These are phyloP conservation scores for Neurospora discreta DNA, from an alignment of 495 filamentous ascomycete species.

Conservation along the genomic window DNA sequence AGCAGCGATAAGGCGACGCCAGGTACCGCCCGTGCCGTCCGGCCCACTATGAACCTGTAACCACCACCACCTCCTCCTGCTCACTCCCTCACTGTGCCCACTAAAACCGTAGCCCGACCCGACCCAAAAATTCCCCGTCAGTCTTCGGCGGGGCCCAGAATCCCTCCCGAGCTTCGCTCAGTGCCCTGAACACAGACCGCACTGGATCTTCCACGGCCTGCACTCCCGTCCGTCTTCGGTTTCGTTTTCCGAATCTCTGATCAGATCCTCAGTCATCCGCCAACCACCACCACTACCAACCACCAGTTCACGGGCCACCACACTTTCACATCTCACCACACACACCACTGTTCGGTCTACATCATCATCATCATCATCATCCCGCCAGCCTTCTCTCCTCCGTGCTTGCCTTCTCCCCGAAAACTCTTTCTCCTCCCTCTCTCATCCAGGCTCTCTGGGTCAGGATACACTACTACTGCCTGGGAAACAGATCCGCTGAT, in stretches of 20 bases:
- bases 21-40: neutral
- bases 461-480: neutral
- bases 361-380: too few relatives aligned
- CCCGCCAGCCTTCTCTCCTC: neutral
- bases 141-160: neutral
- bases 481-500: neutral
- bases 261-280: neutral
- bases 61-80: neutral
- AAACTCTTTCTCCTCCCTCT: neutral
- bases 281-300: neutral
- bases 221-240: neutral
- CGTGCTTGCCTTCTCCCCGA: neutral
- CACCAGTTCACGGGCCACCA: neutral
- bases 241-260: neutral
- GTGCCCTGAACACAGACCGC: neutral
- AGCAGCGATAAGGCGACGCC: neutral
- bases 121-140: neutral
- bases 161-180: neutral
- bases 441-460: neutral
- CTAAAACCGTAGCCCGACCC: neutral
- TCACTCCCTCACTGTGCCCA: neutral
- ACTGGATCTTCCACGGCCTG: neutral
- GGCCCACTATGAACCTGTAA: neutral
- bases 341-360: neutral
- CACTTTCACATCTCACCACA: neutral